Conservation (phyloP, 2,329 filamentous ascomycete species). For the Hortaea werneckii region DNA sequence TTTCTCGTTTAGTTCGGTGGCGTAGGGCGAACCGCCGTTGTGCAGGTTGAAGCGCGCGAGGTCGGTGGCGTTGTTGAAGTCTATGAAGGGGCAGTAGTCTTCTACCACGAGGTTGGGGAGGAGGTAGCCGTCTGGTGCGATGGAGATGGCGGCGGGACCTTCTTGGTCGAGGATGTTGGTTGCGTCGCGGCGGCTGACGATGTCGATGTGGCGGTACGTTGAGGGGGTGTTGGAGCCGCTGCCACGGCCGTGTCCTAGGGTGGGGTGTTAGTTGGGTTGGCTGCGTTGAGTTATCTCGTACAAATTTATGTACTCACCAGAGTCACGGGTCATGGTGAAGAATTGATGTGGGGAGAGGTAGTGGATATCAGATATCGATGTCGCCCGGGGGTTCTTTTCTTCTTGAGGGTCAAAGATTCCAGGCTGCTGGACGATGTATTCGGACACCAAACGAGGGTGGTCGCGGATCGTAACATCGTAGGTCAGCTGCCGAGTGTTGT, state of each 20-base stretch:
- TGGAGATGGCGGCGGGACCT: constrained; percentile 15
- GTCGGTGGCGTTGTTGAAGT: constrained; percentile 57
- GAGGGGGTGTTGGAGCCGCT: constrained; percentile 33
- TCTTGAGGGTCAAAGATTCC: constrained; percentile 32
- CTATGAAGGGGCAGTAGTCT: constrained; percentile 55
- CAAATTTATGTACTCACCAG: too few relatives aligned
- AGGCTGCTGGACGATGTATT: constrained; percentile 54
- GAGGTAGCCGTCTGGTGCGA: constrained; percentile 32
- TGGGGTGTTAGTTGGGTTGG: too few relatives aligned
- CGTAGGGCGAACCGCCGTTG: constrained; percentile 55
- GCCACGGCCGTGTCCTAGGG: constrained; percentile 26
- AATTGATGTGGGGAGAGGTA: constrained; percentile 55
- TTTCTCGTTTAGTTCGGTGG: constrained; percentile 59
- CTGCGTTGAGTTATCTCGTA: too few relatives aligned
- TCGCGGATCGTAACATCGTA: constrained; percentile 46
- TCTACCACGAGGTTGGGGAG: constrained; percentile 46
- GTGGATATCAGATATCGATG: constrained; percentile 60
- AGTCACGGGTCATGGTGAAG: constrained; percentile 56
- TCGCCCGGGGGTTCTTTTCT: constrained; percentile 45
- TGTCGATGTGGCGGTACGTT: constrained; percentile 57
- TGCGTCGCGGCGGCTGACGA: constrained; percentile 53
- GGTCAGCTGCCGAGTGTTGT: constrained; percentile 51
- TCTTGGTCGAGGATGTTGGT: constrained; percentile 51
- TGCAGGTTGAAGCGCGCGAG: constrained; percentile 56
- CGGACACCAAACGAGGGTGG: constrained; percentile 40